A percentile compares a stretch with the other conserved stretches of the same genome.
Evolutionary conservation across 106 monocot species (phyloP).

Genomic region (Dioscorea alata): DNA sequence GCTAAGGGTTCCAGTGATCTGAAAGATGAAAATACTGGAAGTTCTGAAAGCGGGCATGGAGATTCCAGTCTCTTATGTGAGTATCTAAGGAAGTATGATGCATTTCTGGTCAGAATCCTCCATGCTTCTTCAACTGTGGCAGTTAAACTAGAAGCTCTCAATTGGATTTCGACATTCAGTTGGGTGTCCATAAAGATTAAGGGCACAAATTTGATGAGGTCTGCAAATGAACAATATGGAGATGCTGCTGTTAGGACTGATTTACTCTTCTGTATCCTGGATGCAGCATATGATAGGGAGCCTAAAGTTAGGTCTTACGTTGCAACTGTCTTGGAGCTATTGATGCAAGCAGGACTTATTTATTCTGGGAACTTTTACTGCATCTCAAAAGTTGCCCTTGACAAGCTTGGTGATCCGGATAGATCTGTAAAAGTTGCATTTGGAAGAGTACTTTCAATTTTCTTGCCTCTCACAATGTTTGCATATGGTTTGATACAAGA

Average conservation of each 20-base stretch:
- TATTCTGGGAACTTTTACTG: slow-evolving; percentile 32
- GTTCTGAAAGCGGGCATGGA: background rate
- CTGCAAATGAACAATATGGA: slow-evolving; percentile 10
- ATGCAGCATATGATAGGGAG: slow-evolving; percentile 79
- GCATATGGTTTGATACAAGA: slow-evolving; percentile 42
- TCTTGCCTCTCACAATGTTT: slow-evolving; percentile 53
- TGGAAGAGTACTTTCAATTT: slow-evolving; percentile 45
- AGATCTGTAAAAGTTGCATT: slow-evolving; percentile 46
- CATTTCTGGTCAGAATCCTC: slow-evolving; percentile 45
- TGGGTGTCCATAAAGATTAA: slow-evolving; percentile 16
- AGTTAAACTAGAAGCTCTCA: slow-evolving; percentile 65
- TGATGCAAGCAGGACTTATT: slow-evolving; percentile 64
- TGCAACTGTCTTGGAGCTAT: slow-evolving; percentile 60
- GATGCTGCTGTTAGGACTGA: slow-evolving; percentile 30
- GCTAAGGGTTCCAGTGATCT: slow-evolving; percentile 6
- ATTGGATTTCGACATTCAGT: slow-evolving; percentile 53
- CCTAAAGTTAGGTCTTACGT: slow-evolving; percentile 55
- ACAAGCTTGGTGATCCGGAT: slow-evolving; percentile 87
- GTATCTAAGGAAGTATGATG: slow-evolving; percentile 45
- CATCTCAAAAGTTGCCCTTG: slow-evolving; percentile 55
- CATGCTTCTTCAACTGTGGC: slow-evolving; percentile 40
- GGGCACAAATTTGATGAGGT: slow-evolving; percentile 8
- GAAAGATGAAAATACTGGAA: slow-evolving; percentile 8
- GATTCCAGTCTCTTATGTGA: slow-evolving; percentile 12
- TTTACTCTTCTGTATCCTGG: slow-evolving; percentile 53